phyloP scores from a whole-genome alignment of 306 rosid species.

The barrel medic (Medicago truncatula) region MtrunA17r5.0-ANR NC_053045.1:57240501-57241000 shows the following conservation, averaged over 20 bases:
- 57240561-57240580: not conserved
- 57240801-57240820: not conserved
- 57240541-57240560: not conserved
- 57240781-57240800: not conserved
- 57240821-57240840: not conserved
- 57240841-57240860: not conserved
- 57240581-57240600: not conserved
- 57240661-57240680: no score
- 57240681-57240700: no score
- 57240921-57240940: conserved; percentile 67
- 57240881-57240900: conserved; percentile 57
- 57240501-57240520: not conserved
- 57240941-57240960: conserved; percentile 55
- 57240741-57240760: no score
- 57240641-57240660: not conserved
- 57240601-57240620: not conserved
- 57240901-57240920: conserved; percentile 69
- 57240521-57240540: not conserved
- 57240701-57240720: no score
- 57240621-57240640: not conserved
- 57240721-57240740: no score
- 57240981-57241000: conserved; percentile 56
- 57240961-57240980: conserved; percentile 51
- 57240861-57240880: not conserved
- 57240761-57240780: not conserved